These are phyloP conservation scores for Zasmidium citrigriseum DNA, from an alignment of 2,329 filamentous ascomycete species.

Conservation along the genomic window DNA sequence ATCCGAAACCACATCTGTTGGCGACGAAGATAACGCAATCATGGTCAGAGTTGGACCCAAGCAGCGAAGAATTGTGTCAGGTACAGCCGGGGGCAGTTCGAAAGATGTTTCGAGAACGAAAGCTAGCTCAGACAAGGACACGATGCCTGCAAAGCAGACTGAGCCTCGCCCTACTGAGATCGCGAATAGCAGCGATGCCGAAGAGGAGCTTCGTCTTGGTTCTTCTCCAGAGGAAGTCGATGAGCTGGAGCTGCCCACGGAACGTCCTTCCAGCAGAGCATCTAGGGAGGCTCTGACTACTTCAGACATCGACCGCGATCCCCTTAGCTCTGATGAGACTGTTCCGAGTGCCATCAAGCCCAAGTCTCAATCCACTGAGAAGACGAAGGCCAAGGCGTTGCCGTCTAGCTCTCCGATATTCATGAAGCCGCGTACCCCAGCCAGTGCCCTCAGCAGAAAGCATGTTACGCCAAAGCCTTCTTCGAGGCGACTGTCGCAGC, in stretches of 20 bases:
- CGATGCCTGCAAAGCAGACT: not conserved
- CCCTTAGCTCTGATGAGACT: not conserved
- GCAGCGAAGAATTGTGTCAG: not conserved
- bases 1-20: not conserved
- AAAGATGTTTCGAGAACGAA: not conserved
- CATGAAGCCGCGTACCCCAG: constrained; percentile 7
- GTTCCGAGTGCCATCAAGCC: not conserved
- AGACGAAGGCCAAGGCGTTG: not conserved
- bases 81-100: not conserved
- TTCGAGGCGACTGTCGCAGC: constrained; percentile 9
- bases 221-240: not conserved
- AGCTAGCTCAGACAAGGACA: not conserved
- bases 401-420: constrained; percentile 6
- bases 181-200: not conserved
- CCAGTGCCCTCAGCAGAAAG: constrained; percentile 9
- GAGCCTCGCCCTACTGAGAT: not conserved
- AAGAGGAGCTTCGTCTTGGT: not conserved
- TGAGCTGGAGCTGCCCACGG: not conserved
- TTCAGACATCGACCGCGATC: not conserved
- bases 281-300: not conserved
- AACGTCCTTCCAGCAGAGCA: not conserved
- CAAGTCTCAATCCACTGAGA: not conserved
- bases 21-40: not conserved
- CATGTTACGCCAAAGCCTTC: constrained; percentile 10
- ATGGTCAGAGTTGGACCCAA: not conserved